A percentile compares a stretch with the other conserved stretches of the same genome.
These are phyloP conservation scores for Strobilomyces echinocephalus DNA, from an alignment of 768 basidiomycete species.

Conservation along the genomic window DNA sequence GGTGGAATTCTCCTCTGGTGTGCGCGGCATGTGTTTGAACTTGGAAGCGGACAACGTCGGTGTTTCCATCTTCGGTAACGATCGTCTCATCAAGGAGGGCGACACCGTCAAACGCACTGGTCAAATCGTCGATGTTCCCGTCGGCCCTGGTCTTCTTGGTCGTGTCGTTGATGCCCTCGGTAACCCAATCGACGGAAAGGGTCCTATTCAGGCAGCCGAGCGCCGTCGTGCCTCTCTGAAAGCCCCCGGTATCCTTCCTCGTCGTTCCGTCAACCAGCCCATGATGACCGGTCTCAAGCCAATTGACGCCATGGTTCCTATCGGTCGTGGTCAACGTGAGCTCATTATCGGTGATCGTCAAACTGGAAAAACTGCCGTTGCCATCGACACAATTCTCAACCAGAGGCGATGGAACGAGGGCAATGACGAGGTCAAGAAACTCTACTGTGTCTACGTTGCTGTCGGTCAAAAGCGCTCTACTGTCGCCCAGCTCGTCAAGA, in stretches of 20 bases:
- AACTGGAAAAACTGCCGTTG: constrained; percentile 98
- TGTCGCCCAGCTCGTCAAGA: constrained; percentile 98
- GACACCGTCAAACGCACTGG: constrained; percentile 99
- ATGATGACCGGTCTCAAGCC: constrained; percentile 99
- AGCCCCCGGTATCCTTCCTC: constrained; percentile 98
- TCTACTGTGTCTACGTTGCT: constrained; percentile 99
- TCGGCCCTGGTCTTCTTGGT: constrained; percentile 94
- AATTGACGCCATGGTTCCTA: constrained; percentile 99
- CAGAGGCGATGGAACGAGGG: constrained; percentile 99
- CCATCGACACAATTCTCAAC: constrained; percentile 99
- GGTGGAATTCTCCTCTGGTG: constrained; percentile 99
- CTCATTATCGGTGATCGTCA: constrained; percentile 99
- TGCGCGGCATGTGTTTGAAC: constrained; percentile 99
- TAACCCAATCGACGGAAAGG: constrained; percentile 99
- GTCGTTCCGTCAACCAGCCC: constrained; percentile 99
- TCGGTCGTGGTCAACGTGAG: constrained; percentile 99
- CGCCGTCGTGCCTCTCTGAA: constrained; percentile 97
- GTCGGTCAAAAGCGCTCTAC: constrained; percentile 99
- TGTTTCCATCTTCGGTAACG: constrained; percentile 99
- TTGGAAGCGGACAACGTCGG: constrained; percentile 99
- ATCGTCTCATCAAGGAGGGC: constrained; percentile 98
- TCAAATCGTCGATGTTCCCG: constrained; percentile 99
- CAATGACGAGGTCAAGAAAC: constrained; percentile 93
- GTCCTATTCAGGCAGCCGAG: constrained; percentile 89
- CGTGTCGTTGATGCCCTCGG: constrained; percentile 99